Percentiles rank a stretch among this genome's conserved stretches.
phyloP scores from a whole-genome alignment of 441 rosid species.

The Adansonia rubrostipa region DNA sequence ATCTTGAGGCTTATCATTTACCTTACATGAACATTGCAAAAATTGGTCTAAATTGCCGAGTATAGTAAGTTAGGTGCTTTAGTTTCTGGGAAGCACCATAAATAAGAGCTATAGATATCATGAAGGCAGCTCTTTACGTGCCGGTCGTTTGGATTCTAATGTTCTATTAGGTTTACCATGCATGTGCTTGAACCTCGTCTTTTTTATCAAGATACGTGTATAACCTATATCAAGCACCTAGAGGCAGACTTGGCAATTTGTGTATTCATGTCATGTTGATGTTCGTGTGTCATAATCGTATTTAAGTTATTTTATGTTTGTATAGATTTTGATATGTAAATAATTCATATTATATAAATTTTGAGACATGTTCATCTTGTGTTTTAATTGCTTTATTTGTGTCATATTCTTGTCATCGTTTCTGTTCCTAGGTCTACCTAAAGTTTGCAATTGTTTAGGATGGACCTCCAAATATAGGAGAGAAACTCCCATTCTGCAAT shows the following conservation, averaged over 20 bases:
- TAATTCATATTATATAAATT: too few relatives aligned
- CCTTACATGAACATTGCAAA: not conserved
- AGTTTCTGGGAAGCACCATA: not conserved
- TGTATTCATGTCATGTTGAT: too few relatives aligned
- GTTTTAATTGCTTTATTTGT: too few relatives aligned
- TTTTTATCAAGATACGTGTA: not conserved
- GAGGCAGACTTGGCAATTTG: not conserved
- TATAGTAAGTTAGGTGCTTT: slow-evolving; percentile 14
- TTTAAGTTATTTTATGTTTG: too few relatives aligned
- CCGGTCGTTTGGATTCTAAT: not conserved
- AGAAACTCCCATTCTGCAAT: not conserved
- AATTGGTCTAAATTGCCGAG: not conserved
- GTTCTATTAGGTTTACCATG: not conserved
- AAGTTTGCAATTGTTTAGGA: not conserved
- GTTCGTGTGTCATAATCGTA: too few relatives aligned
- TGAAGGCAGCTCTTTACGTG: not conserved
- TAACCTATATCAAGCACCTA: not conserved
- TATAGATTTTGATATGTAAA: too few relatives aligned
- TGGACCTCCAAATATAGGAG: not conserved
- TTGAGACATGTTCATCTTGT: too few relatives aligned
- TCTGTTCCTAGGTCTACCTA: too few relatives aligned
- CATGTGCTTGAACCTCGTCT: not conserved
- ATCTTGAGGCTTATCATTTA: not conserved
- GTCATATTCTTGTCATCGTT: too few relatives aligned
- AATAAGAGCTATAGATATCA: not conserved